Conservation (phyloP, 805 yeast species). For the Ogataea polymorpha region DNA sequence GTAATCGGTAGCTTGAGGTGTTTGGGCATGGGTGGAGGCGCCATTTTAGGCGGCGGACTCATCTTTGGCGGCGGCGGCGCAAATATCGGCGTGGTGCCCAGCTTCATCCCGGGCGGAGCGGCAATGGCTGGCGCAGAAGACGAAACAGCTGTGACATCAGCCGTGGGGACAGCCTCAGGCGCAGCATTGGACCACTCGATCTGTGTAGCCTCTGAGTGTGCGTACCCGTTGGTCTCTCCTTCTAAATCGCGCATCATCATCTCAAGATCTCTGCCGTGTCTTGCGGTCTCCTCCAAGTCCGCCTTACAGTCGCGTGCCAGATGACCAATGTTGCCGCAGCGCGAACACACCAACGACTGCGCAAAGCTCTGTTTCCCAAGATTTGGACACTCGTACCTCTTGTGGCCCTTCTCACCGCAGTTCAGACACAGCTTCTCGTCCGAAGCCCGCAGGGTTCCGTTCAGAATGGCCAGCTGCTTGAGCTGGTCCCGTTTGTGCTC, state of each 20-base stretch:
- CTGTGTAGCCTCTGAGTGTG: conserved; percentile 2
- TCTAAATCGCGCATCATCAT: conserved; percentile 49
- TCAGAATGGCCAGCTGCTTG: conserved; percentile 86
- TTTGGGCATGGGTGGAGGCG: conserved; percentile 12
- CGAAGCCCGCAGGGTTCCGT: conserved; percentile 85
- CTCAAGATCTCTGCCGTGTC: conserved; percentile 47
- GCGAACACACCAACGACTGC: conserved; percentile 61
- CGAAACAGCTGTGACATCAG: not conserved
- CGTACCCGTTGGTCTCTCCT: conserved; percentile 22
- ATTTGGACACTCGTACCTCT: conserved; percentile 61
- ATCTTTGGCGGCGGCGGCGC: conserved; percentile 26
- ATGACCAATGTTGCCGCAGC: conserved; percentile 84
- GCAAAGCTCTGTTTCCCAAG: conserved; percentile 42
- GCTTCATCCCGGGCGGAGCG: conserved; percentile 21
- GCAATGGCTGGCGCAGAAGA: conserved; percentile 16
- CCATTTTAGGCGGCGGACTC: conserved; percentile 12
- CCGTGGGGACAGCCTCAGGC: conserved; percentile 25
- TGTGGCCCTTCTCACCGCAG: conserved; percentile 69
- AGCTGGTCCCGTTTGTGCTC: conserved; percentile 87
- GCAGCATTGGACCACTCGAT: conserved; percentile 1
- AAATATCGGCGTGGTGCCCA: not conserved
- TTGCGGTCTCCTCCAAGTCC: conserved; percentile 22
- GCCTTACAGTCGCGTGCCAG: conserved; percentile 80
- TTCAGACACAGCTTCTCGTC: conserved; percentile 57
- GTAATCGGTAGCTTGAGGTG: not conserved